Evolutionary conservation across 2,329 filamentous ascomycete species (phyloP).

Genomic region (Pyrenophora tritici-repentis): DNA sequence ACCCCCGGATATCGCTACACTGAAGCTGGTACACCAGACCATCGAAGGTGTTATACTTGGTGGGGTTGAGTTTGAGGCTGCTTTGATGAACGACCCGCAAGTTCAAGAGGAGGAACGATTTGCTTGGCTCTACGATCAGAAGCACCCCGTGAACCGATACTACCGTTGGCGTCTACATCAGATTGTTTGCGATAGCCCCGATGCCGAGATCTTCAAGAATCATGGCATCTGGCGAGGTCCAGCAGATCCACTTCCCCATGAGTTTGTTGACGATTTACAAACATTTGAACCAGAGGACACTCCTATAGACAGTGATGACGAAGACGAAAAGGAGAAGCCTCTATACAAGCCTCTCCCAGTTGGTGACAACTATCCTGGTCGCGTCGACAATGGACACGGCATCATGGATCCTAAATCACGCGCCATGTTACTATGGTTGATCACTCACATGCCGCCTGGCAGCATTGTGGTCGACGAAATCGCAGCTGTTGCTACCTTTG

Average conservation of each 20-base stretch:
- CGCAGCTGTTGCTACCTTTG: slow-evolving; percentile 83
- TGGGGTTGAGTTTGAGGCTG: slow-evolving; percentile 85
- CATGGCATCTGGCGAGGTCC: slow-evolving; percentile 71
- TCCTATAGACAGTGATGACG: slow-evolving; percentile 69
- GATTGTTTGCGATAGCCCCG: slow-evolving; percentile 64
- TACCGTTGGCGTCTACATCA: slow-evolving; percentile 94
- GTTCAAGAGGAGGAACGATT: slow-evolving; percentile 88
- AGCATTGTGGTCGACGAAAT: slow-evolving; percentile 80
- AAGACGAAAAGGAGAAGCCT: slow-evolving; percentile 53
- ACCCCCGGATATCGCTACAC: slow-evolving; percentile 76
- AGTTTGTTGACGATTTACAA: slow-evolving; percentile 75
- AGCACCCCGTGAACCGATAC: slow-evolving; percentile 76
- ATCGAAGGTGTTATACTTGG: slow-evolving; percentile 79
- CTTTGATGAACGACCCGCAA: slow-evolving; percentile 84
- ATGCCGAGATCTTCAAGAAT: slow-evolving; percentile 32
- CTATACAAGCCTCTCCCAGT: slow-evolving; percentile 30
- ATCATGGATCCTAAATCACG: slow-evolving; percentile 34
- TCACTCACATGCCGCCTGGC: slow-evolving; percentile 79
- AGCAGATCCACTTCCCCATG: slow-evolving; percentile 73
- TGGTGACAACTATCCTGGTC: slow-evolving; percentile 37
- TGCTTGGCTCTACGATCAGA: slow-evolving; percentile 88
- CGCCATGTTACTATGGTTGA: slow-evolving; percentile 79
- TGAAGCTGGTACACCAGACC: slow-evolving; percentile 85
- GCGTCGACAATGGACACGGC: slow-evolving; percentile 34
- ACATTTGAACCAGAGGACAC: slow-evolving; percentile 68